Conservation (phyloP, 805 yeast genomes). For the Candida odintsovae region DNA sequence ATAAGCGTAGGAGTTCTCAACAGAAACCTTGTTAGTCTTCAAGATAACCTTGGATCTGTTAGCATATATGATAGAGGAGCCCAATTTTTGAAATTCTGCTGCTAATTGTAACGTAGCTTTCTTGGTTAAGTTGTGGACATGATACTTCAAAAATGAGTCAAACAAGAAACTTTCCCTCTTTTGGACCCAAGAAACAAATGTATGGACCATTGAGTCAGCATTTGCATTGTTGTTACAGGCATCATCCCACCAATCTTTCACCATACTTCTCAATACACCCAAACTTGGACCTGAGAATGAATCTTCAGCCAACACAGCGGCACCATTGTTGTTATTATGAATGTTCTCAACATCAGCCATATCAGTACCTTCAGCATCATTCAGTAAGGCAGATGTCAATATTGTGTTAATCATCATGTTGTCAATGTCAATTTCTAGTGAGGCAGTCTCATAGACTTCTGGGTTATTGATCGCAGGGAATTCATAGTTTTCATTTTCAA, state of each 20-base stretch:
- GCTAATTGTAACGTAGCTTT: constrained; percentile 76
- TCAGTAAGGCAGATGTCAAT: constrained; percentile 74
- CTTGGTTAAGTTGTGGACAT: constrained; percentile 79
- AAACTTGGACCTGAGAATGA: constrained; percentile 77
- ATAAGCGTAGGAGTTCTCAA: constrained; percentile 86
- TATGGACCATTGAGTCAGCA: constrained; percentile 80
- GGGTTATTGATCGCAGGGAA: constrained; percentile 73
- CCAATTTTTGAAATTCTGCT: constrained; percentile 72
- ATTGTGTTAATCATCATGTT: constrained; percentile 84
- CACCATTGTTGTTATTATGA: constrained; percentile 24
- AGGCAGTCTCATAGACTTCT: constrained; percentile 72
- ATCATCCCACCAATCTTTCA: constrained; percentile 91
- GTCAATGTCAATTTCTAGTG: constrained; percentile 70
- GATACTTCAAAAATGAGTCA: constrained; percentile 76
- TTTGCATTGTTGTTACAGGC: constrained; percentile 61
- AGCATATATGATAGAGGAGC: constrained; percentile 77
- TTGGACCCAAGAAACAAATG: constrained; percentile 83
- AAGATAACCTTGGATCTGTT: constrained; percentile 68
- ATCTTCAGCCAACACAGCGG: constrained; percentile 60
- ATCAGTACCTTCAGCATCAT: constrained; percentile 85
- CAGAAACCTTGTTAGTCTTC: constrained; percentile 68
- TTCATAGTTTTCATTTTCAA: constrained; percentile 52
- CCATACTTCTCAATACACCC: constrained; percentile 60
- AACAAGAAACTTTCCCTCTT: constrained; percentile 66
- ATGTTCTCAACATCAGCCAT: constrained; percentile 44